Conservation (phyloP, 495 filamentous ascomycete species). For the Lindgomyces ingoldianus region DNA sequence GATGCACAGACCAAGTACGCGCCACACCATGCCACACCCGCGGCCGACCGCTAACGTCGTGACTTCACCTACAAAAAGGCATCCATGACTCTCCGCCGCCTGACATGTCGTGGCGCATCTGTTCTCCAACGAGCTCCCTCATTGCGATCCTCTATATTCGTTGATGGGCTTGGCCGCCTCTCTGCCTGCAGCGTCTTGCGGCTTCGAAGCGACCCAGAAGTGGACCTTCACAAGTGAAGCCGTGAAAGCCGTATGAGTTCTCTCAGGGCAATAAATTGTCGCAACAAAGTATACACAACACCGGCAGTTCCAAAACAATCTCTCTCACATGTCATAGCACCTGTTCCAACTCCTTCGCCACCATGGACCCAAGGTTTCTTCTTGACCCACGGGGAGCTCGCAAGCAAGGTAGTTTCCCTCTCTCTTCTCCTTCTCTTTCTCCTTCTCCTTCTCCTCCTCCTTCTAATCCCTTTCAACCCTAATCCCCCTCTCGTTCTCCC, state of each 20-base stretch:
- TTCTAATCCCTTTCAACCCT: background rate
- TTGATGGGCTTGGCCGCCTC: background rate
- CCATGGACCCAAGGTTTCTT: constrained; percentile 37
- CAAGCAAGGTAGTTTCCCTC: constrained; percentile 17
- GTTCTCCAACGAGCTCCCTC: background rate
- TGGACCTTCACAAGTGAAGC: background rate
- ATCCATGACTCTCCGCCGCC: constrained; percentile 2
- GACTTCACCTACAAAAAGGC: background rate
- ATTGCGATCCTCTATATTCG: background rate
- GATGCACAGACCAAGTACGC: background rate
- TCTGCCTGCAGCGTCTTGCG: background rate
- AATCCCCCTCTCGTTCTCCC: background rate
- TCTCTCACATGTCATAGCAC: constrained; percentile 4
- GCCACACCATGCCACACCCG: background rate
- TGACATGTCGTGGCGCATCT: background rate
- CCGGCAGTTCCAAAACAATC: background rate
- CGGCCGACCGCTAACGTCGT: background rate
- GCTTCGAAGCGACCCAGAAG: background rate
- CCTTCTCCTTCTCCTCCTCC: background rate
- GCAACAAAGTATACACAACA: background rate
- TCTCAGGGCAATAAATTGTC: background rate
- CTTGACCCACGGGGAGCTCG: constrained; percentile 39
- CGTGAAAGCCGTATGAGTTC: background rate
- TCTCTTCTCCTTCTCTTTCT: no score
- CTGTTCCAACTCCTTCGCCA: background rate